phyloP scores from a whole-genome alignment of 73 alveolate genomes.

The Paramecium caudatum region DNA sequence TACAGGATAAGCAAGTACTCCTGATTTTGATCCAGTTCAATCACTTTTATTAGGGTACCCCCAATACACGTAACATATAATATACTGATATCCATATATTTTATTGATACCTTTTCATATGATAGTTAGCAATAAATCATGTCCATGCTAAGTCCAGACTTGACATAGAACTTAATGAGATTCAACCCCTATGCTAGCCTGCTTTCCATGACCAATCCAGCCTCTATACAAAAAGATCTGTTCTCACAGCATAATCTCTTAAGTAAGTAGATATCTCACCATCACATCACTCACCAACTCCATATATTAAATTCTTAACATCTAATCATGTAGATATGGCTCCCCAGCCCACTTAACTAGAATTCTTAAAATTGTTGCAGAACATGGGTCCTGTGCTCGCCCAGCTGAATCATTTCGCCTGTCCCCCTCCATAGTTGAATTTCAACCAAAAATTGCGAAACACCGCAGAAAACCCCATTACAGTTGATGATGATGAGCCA shows the following conservation, averaged over 20 bases:
- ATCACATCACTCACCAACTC: not conserved
- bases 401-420: too few species aligned
- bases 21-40: not conserved
- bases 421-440: not conserved
- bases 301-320: not conserved
- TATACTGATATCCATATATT: constrained; percentile 45
- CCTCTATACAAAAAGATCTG: too few species aligned
- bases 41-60: too few species aligned
- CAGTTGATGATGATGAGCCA: constrained; percentile 67
- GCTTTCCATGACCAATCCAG: too few species aligned
- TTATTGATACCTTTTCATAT: constrained; percentile 28
- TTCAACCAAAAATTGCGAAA: not conserved
- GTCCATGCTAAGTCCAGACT: too few species aligned
- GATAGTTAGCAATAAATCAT: too few species aligned
- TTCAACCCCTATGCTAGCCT: too few species aligned
- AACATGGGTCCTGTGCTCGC: too few species aligned
- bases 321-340: not conserved
- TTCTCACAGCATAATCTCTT: not conserved
- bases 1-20: not conserved
- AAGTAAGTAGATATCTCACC: not conserved
- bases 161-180: too few species aligned
- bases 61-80: too few species aligned
- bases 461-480: constrained; percentile 35
- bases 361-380: too few species aligned
- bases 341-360: too few species aligned